Conservation (phyloP, 1,139 yeast species). For the Lodderomyces margitis region DNA sequence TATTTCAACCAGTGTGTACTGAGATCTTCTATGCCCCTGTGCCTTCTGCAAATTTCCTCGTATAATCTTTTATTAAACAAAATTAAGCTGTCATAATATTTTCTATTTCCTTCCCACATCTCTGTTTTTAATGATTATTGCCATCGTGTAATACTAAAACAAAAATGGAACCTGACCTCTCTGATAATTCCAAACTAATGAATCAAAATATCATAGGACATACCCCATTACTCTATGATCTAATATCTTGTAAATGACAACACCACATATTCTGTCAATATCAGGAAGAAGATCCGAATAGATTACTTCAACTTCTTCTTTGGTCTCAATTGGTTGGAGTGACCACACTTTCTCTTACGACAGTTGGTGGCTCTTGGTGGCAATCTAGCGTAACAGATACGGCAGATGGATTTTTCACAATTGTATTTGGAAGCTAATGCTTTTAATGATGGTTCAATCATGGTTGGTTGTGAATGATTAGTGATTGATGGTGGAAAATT, state of each 20-base stretch:
- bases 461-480: slow-evolving; percentile 30
- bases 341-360: slow-evolving; percentile 99
- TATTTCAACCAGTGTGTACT: too few species aligned
- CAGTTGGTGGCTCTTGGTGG: slow-evolving; percentile 99
- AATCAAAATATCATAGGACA: background rate
- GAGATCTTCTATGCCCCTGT: too few species aligned
- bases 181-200: background rate
- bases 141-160: slow-evolving; percentile 1
- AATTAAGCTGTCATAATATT: background rate
- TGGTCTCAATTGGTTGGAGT: slow-evolving; percentile 99
- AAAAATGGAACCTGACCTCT: background rate
- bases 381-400: slow-evolving; percentile 99
- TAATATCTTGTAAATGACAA: slow-evolving; percentile 1
- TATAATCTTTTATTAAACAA: slow-evolving; percentile 1
- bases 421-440: slow-evolving; percentile 99
- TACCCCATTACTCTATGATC: background rate
- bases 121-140: background rate
- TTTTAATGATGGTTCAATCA: slow-evolving; percentile 99
- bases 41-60: background rate
- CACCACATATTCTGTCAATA: background rate
- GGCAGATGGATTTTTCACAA: slow-evolving; percentile 99
- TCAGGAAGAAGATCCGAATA: slow-evolving; percentile 1
- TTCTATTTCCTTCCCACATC: background rate
- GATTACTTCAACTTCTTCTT: slow-evolving; percentile 97
- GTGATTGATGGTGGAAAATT: background rate